Percentiles rank a stretch among this genome's conserved stretches.
Conservation (phyloP, 2,329 filamentous ascomycete species). For the Fusarium globosum region DNA sequence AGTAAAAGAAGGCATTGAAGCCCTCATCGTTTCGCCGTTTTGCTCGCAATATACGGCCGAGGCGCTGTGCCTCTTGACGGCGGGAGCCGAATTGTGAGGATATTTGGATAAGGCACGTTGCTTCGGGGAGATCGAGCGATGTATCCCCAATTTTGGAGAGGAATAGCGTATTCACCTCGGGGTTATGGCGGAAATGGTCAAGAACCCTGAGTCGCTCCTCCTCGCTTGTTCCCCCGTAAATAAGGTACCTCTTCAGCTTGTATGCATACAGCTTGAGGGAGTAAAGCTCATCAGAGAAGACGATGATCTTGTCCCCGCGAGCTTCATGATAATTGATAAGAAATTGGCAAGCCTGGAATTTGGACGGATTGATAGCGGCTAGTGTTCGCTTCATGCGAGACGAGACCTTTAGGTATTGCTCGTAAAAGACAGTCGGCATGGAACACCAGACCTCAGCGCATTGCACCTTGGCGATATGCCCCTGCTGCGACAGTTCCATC, state of each 20-base stretch:
- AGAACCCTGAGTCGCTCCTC: slow-evolving; percentile 86
- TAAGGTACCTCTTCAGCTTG: slow-evolving; percentile 84
- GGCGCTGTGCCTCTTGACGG: slow-evolving; percentile 92
- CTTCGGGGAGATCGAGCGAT: slow-evolving; percentile 93
- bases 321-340: slow-evolving; percentile 98
- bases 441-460: slow-evolving; percentile 99
- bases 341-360: slow-evolving; percentile 97
- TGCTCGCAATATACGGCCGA: slow-evolving; percentile 92
- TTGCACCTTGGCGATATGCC: slow-evolving; percentile 95
- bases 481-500: slow-evolving; percentile 98
- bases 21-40: slow-evolving; percentile 97
- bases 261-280: slow-evolving; percentile 88
- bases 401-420: slow-evolving; percentile 85
- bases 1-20: slow-evolving; percentile 99
- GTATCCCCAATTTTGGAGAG: slow-evolving; percentile 98
- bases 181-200: slow-evolving; percentile 94
- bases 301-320: slow-evolving; percentile 95
- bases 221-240: slow-evolving; percentile 89
- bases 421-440: slow-evolving; percentile 98
- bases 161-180: slow-evolving; percentile 90
- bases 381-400: slow-evolving; percentile 64
- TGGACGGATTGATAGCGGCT: slow-evolving; percentile 96
- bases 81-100: slow-evolving; percentile 97
- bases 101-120: slow-evolving; percentile 96
- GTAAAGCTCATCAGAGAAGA: slow-evolving; percentile 97